Conservation (phyloP, 2,329 filamentous ascomycete species). For the Sarocladium kiliense region DNA sequence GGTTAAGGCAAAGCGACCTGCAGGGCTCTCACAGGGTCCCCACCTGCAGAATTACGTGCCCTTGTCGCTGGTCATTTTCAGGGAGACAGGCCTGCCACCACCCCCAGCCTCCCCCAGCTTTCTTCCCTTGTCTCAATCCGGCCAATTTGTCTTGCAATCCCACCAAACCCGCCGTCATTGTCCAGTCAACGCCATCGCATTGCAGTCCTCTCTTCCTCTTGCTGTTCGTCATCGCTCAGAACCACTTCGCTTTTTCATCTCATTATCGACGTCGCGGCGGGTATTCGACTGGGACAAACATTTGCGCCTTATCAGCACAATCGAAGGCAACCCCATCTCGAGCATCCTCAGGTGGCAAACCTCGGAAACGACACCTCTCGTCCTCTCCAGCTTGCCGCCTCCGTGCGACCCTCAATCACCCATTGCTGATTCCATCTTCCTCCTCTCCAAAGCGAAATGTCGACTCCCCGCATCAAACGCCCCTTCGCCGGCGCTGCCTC, state of each 20-base stretch:
- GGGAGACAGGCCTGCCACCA: too few species aligned
- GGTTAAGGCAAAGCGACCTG: background rate
- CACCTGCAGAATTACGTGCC: conserved; percentile 4
- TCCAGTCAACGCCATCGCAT: conserved; percentile 3
- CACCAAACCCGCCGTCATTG: background rate
- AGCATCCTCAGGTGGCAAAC: background rate
- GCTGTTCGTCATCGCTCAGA: background rate
- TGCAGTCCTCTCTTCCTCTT: background rate
- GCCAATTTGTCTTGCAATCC: conserved; percentile 3
- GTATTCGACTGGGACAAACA: too few species aligned
- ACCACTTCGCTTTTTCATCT: background rate
- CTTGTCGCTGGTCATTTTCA: background rate
- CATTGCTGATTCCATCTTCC: too few species aligned
- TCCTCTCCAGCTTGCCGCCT: too few species aligned
- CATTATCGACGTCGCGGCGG: background rate
- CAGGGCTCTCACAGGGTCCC: conserved; percentile 1
- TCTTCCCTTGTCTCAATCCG: background rate
- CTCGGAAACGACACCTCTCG: background rate
- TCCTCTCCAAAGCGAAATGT: conserved; percentile 35
- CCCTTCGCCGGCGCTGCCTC: conserved; percentile 55
- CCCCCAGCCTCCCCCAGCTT: background rate
- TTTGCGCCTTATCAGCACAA: background rate
- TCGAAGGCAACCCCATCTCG: background rate
- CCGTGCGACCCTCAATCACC: too few species aligned
- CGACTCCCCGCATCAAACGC: conserved; percentile 52